phyloP scores from a whole-genome alignment of 495 filamentous ascomycete species.

The Hypomontagnella monticulosa region DNA sequence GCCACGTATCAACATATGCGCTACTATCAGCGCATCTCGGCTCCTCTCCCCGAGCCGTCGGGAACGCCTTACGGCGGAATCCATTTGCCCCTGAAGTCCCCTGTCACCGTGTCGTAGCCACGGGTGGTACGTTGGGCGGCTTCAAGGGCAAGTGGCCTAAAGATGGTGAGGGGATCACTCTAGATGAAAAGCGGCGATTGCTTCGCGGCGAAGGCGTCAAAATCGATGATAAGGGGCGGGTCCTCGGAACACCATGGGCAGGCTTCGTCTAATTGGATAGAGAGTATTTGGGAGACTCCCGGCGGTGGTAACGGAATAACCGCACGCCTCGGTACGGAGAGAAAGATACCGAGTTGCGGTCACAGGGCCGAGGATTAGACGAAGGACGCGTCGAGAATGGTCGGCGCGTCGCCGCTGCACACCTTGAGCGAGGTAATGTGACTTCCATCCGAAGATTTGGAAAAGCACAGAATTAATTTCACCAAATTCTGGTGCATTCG shows the following conservation, averaged over 20 bases:
- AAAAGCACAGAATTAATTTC: no score
- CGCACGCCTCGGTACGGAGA: no score
- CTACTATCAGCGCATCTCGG: conserved; percentile 70
- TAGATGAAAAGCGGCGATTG: conserved; percentile 55
- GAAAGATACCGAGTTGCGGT: no score
- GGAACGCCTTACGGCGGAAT: conserved; percentile 77
- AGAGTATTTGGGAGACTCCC: neutral
- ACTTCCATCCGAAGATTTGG: no score
- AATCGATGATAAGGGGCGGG: conserved; percentile 51
- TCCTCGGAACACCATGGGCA: conserved; percentile 57
- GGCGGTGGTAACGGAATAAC: no score
- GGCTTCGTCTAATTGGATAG: conserved; percentile 42
- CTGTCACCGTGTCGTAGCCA: conserved; percentile 62
- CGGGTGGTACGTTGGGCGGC: conserved; percentile 57
- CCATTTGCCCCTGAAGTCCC: conserved; percentile 73
- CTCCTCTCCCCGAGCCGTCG: conserved; percentile 81
- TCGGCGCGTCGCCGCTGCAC: no score
- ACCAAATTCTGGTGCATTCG: no score
- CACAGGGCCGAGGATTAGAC: no score
- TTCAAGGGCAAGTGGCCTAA: conserved; percentile 59
- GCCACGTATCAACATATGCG: conserved; percentile 77
- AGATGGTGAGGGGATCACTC: conserved; percentile 53
- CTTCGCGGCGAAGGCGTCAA: conserved; percentile 53
- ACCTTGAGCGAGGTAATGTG: no score
- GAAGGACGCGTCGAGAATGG: no score